A percentile compares a stretch with the other conserved stretches of the same genome.
phyloP scores from a whole-genome alignment of 495 filamentous ascomycete species.

The Neurospora terricola region DNA sequence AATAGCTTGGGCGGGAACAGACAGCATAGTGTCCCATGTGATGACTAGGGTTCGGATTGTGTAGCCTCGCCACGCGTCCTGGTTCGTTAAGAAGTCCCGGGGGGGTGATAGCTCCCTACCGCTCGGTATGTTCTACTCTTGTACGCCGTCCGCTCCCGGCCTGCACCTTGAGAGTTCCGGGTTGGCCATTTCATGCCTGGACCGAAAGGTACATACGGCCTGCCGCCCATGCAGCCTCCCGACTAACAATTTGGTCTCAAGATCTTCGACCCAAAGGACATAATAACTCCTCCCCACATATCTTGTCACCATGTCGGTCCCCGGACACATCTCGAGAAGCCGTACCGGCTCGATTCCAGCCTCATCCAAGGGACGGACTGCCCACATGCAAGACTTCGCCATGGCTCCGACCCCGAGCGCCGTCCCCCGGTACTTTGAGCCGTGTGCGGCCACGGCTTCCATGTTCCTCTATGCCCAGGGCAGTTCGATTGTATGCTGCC shows the following conservation, averaged over 20 bases:
- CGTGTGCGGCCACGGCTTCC: conserved; percentile 77
- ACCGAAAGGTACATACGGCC: conserved; percentile 3
- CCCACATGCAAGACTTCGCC: conserved; percentile 33
- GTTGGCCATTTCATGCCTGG: conserved; percentile 5
- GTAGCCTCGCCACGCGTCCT: conserved; percentile 35
- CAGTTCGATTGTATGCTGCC: conserved; percentile 64
- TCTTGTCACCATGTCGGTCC: conserved; percentile 33
- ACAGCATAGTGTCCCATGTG: conserved; percentile 38
- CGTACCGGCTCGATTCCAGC: conserved; percentile 46
- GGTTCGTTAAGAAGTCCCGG: conserved; percentile 23
- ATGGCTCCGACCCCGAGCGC: conserved; percentile 44
- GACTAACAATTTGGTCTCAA: conserved; percentile 15
- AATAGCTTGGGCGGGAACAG: conserved; percentile 28
- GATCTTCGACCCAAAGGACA: conserved; percentile 8
- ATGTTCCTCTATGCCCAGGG: conserved; percentile 82
- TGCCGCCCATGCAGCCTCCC: conserved; percentile 10
- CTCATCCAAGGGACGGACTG: conserved; percentile 32
- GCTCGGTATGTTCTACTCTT: conserved; percentile 23
- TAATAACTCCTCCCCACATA: conserved; percentile 11
- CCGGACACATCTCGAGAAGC: conserved; percentile 41
- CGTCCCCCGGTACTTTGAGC: conserved; percentile 52
- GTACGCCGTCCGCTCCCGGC: conserved; percentile 5
- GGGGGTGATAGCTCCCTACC: conserved; percentile 14
- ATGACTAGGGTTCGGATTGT: conserved; percentile 38
- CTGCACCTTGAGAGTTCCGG: neutral